phyloP scores from a whole-genome alignment of 1,139 yeast species.

The Protomyces pachydermus region DNA sequence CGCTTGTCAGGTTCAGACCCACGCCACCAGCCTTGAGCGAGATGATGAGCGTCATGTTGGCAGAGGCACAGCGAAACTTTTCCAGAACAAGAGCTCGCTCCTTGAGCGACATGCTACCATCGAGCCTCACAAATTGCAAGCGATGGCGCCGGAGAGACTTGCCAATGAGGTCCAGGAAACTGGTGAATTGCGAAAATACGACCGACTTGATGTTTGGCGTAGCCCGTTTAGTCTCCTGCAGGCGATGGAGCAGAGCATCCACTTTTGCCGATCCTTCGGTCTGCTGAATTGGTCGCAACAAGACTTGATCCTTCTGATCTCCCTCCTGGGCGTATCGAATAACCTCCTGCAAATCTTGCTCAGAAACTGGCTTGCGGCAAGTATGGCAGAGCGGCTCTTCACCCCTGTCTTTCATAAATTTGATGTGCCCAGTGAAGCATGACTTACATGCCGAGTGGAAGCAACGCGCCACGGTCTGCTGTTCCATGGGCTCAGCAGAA shows the following conservation, averaged over 20 bases:
- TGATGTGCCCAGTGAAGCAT: slow-evolving; percentile 70
- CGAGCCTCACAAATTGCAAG: slow-evolving; percentile 59
- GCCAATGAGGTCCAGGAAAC: slow-evolving; percentile 72
- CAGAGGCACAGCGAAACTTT: slow-evolving; percentile 46
- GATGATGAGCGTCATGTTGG: slow-evolving; percentile 55
- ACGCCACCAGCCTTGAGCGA: slow-evolving; percentile 95
- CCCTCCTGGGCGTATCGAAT: slow-evolving; percentile 29
- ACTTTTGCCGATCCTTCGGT: slow-evolving; percentile 58
- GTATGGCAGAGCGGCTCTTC: slow-evolving; percentile 41
- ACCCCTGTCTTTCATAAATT: slow-evolving; percentile 39
- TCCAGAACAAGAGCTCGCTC: slow-evolving; percentile 61
- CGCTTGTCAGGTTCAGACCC: slow-evolving; percentile 82
- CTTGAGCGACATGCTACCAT: slow-evolving; percentile 68
- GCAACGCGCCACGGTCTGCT: slow-evolving; percentile 68
- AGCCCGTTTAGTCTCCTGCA: slow-evolving; percentile 51
- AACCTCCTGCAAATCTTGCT: slow-evolving; percentile 37
- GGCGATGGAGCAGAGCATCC: slow-evolving; percentile 60
- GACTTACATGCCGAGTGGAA: slow-evolving; percentile 72
- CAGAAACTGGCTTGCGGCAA: slow-evolving; percentile 40
- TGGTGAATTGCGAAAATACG: slow-evolving; percentile 86
- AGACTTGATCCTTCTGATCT: slow-evolving; percentile 36
- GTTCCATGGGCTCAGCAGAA: slow-evolving; percentile 56
- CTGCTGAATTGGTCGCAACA: slow-evolving; percentile 30
- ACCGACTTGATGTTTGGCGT: slow-evolving; percentile 68
- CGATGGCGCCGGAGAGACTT: slow-evolving; percentile 50